Conservation (phyloP, 108 stramenopile genomes). For the Cyclotella baltica region DNA sequence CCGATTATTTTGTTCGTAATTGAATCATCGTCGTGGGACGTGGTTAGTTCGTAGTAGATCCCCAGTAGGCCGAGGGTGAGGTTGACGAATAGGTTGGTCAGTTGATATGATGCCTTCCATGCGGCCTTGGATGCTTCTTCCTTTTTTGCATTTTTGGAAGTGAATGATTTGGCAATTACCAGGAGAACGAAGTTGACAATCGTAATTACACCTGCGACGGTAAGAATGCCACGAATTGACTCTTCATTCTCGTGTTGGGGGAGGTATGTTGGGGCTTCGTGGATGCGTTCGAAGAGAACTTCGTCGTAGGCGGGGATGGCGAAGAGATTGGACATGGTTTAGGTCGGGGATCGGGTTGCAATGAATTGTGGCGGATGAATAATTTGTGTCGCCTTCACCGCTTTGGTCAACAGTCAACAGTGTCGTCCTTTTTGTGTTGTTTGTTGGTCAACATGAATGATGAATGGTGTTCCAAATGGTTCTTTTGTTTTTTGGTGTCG, state of each 20-base stretch:
- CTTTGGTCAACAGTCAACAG: too few relatives aligned
- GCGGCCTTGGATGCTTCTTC: neutral
- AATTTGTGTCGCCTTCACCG: too few relatives aligned
- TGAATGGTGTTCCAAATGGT: too few relatives aligned
- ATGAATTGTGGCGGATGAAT: too few relatives aligned
- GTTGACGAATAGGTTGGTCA: constrained; percentile 69
- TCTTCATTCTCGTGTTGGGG: constrained; percentile 30
- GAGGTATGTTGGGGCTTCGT: constrained; percentile 33
- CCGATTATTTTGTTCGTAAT: constrained; percentile 51
- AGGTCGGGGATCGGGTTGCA: too few relatives aligned
- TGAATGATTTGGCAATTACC: neutral
- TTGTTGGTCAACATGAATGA: too few relatives aligned
- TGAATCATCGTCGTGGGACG: constrained; percentile 19
- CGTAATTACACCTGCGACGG: constrained; percentile 30
- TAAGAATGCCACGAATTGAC: constrained; percentile 20
- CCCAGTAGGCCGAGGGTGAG: constrained; percentile 59
- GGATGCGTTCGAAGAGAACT: constrained; percentile 17
- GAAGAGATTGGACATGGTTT: neutral
- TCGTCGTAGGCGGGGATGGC: constrained; percentile 30
- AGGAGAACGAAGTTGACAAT: constrained; percentile 27
- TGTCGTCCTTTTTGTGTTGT: too few relatives aligned
- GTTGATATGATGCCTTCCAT: constrained; percentile 63
- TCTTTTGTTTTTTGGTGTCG: too few relatives aligned
- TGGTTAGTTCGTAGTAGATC: constrained; percentile 52
- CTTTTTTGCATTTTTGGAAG: neutral